Evolutionary conservation across 805 yeast genomes (phyloP).

Genomic region (Saccharomycopsis malanga): DNA sequence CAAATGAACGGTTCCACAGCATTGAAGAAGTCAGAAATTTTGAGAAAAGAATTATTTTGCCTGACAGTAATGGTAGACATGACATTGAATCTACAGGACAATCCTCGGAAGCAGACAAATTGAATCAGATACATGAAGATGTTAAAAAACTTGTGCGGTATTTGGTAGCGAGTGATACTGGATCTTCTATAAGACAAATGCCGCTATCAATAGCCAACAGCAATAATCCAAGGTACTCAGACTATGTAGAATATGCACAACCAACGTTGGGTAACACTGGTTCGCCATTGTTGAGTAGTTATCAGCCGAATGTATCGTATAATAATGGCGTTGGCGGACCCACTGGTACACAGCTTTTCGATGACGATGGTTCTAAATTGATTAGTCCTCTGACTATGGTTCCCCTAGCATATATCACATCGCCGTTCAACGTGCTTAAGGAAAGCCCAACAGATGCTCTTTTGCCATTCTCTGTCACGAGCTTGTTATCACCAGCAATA

Average conservation of each 20-base stretch:
- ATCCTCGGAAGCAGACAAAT: slow-evolving; percentile 12
- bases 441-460: slow-evolving; percentile 25
- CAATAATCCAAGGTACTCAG: background rate
- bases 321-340: background rate
- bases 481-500: slow-evolving; percentile 24
- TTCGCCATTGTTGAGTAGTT: background rate
- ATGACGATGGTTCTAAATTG: slow-evolving; percentile 7
- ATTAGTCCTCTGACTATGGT: slow-evolving; percentile 29
- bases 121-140: slow-evolving; percentile 22
- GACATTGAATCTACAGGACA: background rate
- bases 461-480: slow-evolving; percentile 31
- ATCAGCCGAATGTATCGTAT: background rate
- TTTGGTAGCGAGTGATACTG: background rate
- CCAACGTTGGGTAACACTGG: background rate
- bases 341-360: background rate
- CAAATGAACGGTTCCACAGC: slow-evolving; percentile 8
- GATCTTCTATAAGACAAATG: background rate
- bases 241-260: background rate
- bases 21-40: slow-evolving; percentile 9
- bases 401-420: slow-evolving; percentile 29
- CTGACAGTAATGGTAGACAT: background rate
- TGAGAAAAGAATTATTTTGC: background rate
- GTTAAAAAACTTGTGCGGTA: slow-evolving; percentile 16
- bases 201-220: background rate
- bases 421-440: slow-evolving; percentile 37